Conservation (phyloP, 331 rosid species). For the Arachis monticola region DNA sequence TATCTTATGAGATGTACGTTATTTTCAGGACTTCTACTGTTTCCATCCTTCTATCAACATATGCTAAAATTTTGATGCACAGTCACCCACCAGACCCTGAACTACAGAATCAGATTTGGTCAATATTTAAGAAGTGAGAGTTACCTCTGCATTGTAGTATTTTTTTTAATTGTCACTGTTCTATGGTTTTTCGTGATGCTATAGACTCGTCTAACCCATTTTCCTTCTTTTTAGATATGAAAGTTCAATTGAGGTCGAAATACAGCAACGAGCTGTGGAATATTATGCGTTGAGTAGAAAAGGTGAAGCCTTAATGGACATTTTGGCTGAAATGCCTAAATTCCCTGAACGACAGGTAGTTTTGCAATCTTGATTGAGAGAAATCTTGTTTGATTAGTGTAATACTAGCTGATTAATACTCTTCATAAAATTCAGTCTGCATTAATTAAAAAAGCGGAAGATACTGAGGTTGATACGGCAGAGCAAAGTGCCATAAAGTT, state of each 20-base stretch:
- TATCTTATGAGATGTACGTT: conserved; percentile 41
- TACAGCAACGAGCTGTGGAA: conserved; percentile 57
- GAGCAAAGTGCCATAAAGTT: too few relatives aligned
- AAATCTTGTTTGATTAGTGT: conserved; percentile 33
- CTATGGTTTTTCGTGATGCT: too few relatives aligned
- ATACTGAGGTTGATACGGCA: too few relatives aligned
- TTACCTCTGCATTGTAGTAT: conserved; percentile 37
- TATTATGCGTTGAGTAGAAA: conserved; percentile 87
- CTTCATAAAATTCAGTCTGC: conserved; percentile 68
- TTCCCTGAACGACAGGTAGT: conserved; percentile 97
- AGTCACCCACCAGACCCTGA: conserved; percentile 96
- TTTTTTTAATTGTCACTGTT: not conserved
- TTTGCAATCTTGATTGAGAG: conserved; percentile 39
- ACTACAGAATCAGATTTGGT: conserved; percentile 94
- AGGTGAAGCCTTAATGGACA: conserved; percentile 63
- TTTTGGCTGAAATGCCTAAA: conserved; percentile 99
- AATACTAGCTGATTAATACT: conserved; percentile 32
- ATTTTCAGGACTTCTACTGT: conserved; percentile 80
- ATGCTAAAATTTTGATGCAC: conserved; percentile 98
- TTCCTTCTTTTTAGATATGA: too few relatives aligned
- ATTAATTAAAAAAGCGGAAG: conserved; percentile 64
- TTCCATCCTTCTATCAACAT: conserved; percentile 94
- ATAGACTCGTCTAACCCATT: too few relatives aligned
- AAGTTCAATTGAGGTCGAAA: too few relatives aligned
- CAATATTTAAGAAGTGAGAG: conserved; percentile 89